Conservation (phyloP, 2,329 filamentous ascomycete species). For the Cladosporium sp. region DNA sequence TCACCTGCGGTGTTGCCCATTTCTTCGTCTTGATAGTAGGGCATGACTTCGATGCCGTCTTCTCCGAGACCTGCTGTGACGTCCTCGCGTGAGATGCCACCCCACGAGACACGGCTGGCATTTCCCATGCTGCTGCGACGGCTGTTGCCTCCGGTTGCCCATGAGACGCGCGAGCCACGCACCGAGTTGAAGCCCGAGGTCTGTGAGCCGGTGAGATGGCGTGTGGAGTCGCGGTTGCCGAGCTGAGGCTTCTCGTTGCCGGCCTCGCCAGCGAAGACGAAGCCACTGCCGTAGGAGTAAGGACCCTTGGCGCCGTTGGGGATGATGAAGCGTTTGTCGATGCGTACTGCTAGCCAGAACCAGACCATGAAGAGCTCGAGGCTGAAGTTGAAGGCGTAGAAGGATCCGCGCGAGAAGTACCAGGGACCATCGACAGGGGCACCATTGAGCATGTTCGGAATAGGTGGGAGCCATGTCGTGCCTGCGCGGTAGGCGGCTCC, state of each 20-base stretch:
- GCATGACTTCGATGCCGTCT: slow-evolving; percentile 31
- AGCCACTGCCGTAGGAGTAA: slow-evolving; percentile 29
- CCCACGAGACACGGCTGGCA: slow-evolving; percentile 32
- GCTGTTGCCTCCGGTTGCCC: slow-evolving; percentile 18
- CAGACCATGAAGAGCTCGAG: slow-evolving; percentile 72
- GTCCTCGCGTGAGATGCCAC: slow-evolving; percentile 32
- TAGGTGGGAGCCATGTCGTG: slow-evolving; percentile 54
- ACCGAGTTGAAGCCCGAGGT: slow-evolving; percentile 22
- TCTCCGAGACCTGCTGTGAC: slow-evolving; percentile 31
- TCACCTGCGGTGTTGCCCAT: slow-evolving; percentile 1
- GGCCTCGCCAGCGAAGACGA: slow-evolving; percentile 30
- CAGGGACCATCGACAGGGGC: slow-evolving; percentile 60
- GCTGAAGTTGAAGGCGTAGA: slow-evolving; percentile 78
- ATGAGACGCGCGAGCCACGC: slow-evolving; percentile 23
- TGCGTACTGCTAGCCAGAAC: slow-evolving; percentile 66
- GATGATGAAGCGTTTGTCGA: slow-evolving; percentile 75
- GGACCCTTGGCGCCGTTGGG: slow-evolving; percentile 68
- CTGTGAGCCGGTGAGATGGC: slow-evolving; percentile 28
- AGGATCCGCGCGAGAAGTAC: slow-evolving; percentile 71
- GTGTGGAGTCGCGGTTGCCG: slow-evolving; percentile 28
- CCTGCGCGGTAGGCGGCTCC: slow-evolving; percentile 71
- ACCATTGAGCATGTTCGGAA: slow-evolving; percentile 38
- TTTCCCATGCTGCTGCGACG: slow-evolving; percentile 15
- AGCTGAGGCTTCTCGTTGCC: slow-evolving; percentile 34
- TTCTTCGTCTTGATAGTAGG: slow-evolving; percentile 30